Base-by-base conservation (phyloP, 129 eudicot species). In the Glebionis coronaria region DNA sequence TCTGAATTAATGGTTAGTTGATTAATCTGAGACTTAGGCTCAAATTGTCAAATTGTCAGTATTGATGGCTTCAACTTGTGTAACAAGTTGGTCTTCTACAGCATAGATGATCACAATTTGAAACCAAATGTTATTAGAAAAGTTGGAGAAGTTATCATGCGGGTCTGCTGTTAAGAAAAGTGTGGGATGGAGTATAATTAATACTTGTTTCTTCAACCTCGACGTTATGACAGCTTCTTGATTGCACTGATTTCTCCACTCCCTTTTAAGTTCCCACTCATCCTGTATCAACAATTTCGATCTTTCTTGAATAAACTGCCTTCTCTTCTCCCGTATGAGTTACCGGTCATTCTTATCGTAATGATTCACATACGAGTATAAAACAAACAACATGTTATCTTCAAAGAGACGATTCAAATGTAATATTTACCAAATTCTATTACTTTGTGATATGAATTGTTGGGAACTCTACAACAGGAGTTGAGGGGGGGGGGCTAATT, bases 201-300 rank as follows among this genome's bases (percentile, higher is more conserved):
- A 12, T 12, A 91, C 97, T 93, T 87, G 95, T 77, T 87, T 87
- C 83, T 95, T 87, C 72, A 91, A 76, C 65, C 95, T 76, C 62
- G 97, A 91, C 71, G 95, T 80, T 76, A 90, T 82, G 5, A 95
- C 97, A 72, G 97, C 87, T 81, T 91, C 97, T 20, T 95, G 81
- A 63, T 91, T 91, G 23, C 90, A 91, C 65, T 91, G 95, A 68
- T 91, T 91, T 78, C 97, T 81, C 84, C 85, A 84, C 74, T 90
- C 97, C 71, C 88, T 78, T 68, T 90, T 90, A 70, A 90, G 80
- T 70, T 90, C 97, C 0, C 87, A 82, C 68, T 90, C 97, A 56
- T 87, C 83, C 97, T 90, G 81, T 23, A 49, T 45, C 35, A 35
- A 35, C 42, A 0, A 6, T 35, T 9, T 8, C 42, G 42, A 0